These are phyloP conservation scores for Bremia lactucae DNA, from an alignment of 352 stramenopile species.

Conservation along the genomic window DNA sequence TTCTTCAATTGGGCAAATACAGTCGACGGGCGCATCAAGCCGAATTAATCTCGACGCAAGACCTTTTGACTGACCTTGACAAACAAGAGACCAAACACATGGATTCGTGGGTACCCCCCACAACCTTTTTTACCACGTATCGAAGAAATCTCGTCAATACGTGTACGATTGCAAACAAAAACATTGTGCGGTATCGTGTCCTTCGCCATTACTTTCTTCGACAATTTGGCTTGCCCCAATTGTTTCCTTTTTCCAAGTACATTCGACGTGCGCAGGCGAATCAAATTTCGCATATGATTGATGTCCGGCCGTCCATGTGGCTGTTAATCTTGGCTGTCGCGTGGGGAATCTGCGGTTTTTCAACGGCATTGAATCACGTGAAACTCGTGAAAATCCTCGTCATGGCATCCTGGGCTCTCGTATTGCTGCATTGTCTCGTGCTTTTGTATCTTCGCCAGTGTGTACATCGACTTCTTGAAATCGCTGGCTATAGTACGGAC, in stretches of 20 bases:
- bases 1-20: constrained; percentile 21
- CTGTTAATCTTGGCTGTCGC: constrained; percentile 33
- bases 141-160: neutral
- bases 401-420: constrained; percentile 15
- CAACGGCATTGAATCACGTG: constrained; percentile 6
- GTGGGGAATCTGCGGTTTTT: constrained; percentile 28
- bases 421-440: constrained; percentile 25
- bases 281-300: constrained; percentile 62
- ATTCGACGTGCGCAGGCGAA: constrained; percentile 47
- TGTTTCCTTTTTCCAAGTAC: constrained; percentile 65
- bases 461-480: constrained; percentile 18
- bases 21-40: constrained; percentile 17
- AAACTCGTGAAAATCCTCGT: constrained; percentile 21
- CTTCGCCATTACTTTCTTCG: constrained; percentile 35
- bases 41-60: constrained; percentile 28
- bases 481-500: constrained; percentile 17
- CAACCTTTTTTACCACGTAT: neutral
- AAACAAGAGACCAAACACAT: neutral
- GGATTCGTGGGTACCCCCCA: neutral
- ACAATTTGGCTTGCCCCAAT: constrained; percentile 29
- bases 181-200: constrained; percentile 20
- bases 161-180: neutral
- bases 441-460: constrained; percentile 25
- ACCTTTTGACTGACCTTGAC: constrained; percentile 10
- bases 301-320: constrained; percentile 55